A percentile compares a stretch with the other conserved stretches of the same genome.
Evolutionary conservation across 345 rosid species (phyloP).

Genomic region (Gossypium stocksii): DNA sequence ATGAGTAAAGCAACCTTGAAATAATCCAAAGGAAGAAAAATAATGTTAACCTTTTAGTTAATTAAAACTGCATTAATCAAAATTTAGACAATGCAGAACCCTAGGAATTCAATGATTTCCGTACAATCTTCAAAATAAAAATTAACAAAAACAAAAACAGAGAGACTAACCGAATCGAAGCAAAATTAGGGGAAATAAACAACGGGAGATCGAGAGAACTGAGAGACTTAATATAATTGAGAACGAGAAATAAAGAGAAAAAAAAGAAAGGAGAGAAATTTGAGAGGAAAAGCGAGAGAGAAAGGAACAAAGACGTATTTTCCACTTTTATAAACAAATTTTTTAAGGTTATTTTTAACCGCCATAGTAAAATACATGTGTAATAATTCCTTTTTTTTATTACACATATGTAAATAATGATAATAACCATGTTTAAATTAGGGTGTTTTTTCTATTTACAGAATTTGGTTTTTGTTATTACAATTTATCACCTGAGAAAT

Average conservation of each 20-base stretch:
- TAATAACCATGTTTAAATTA: not conserved
- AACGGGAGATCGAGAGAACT: constrained; percentile 17
- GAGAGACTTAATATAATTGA: not conserved
- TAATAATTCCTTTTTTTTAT: not conserved
- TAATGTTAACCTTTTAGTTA: not conserved
- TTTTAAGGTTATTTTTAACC: not conserved
- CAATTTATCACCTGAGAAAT: not conserved
- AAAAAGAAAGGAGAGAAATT: not conserved
- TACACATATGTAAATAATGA: not conserved
- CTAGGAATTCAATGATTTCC: constrained; percentile 6
- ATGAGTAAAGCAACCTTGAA: constrained; percentile 19
- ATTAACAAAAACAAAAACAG: not conserved
- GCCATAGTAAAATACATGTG: not conserved
- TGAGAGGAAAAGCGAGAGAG: constrained; percentile 5
- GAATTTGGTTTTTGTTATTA: not conserved
- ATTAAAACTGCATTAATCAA: not conserved
- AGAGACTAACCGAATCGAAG: constrained; percentile 15
- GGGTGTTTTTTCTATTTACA: not conserved
- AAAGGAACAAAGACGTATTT: not conserved
- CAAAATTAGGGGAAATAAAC: constrained; percentile 5
- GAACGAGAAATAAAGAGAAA: not conserved
- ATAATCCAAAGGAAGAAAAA: not conserved
- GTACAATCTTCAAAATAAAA: constrained; percentile 8
- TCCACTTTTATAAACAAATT: not conserved
- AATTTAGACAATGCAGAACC: constrained; percentile 3